phyloP scores from a whole-genome alignment of 2,329 filamentous ascomycete species.

The Paecilomyces formosus region DNA sequence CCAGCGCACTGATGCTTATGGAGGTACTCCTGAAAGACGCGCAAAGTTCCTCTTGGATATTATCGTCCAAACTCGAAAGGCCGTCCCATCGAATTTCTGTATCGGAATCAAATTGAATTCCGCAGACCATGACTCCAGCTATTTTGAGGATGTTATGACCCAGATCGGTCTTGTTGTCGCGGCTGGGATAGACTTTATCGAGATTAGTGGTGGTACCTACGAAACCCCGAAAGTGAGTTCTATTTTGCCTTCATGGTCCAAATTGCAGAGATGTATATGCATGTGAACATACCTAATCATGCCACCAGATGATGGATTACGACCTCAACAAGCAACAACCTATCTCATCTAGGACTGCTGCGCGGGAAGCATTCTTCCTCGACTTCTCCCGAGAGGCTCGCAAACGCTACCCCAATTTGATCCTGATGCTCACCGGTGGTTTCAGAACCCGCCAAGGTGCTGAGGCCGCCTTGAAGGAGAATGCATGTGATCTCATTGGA shows the following conservation, averaged over 20 bases:
- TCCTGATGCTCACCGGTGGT: constrained; percentile 56
- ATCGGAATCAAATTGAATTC: constrained; percentile 47
- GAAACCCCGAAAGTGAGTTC: constrained; percentile 43
- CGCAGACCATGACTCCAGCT: constrained; percentile 35
- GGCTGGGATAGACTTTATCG: constrained; percentile 52
- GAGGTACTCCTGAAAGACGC: constrained; percentile 39
- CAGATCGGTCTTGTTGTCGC: constrained; percentile 45
- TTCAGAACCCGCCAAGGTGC: constrained; percentile 50
- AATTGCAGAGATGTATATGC: neutral
- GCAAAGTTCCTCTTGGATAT: constrained; percentile 40
- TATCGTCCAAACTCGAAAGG: constrained; percentile 33
- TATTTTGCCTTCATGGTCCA: no score
- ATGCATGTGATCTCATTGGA: constrained; percentile 45
- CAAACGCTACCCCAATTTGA: constrained; percentile 34
- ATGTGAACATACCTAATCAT: no score
- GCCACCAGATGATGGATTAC: constrained; percentile 26
- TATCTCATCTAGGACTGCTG: constrained; percentile 35
- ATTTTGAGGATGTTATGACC: constrained; percentile 45
- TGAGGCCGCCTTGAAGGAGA: constrained; percentile 39
- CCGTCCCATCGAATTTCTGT: constrained; percentile 36
- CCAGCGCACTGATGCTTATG: constrained; percentile 41
- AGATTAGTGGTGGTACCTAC: constrained; percentile 56
- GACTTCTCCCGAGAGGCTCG: constrained; percentile 54
- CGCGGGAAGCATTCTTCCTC: constrained; percentile 61
- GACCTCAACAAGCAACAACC: neutral